Percentiles rank a stretch among this genome's conserved stretches.
Conservation (phyloP, 305 asterid species). For the Coffea humblotiana region DNA sequence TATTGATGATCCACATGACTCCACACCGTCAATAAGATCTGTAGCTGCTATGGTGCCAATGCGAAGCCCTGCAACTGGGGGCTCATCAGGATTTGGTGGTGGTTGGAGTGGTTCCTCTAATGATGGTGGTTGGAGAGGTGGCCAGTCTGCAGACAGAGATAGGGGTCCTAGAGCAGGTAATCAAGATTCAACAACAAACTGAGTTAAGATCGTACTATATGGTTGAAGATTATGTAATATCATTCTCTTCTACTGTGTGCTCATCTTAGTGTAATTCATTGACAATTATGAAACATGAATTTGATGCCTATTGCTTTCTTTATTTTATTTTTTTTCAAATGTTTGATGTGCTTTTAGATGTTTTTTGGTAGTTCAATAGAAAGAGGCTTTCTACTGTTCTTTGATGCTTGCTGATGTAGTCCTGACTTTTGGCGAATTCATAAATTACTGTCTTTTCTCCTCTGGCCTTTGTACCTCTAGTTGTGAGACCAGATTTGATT, state of each 20-base stretch:
- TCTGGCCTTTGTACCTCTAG: neutral
- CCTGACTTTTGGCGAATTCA: neutral
- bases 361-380: neutral
- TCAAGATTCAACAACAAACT: neutral
- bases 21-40: conserved; percentile 71
- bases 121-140: conserved; percentile 73
- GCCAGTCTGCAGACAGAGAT: conserved; percentile 60
- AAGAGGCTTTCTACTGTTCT: neutral
- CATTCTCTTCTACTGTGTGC: neutral
- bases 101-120: conserved; percentile 77
- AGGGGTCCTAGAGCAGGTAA: conserved; percentile 67
- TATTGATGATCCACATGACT: conserved; percentile 77
- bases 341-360: neutral
- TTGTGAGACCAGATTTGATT: neutral
- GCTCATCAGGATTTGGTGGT: conserved; percentile 65
- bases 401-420: neutral
- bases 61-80: conserved; percentile 81
- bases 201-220: neutral
- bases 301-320: neutral
- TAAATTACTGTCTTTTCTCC: neutral
- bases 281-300: neutral
- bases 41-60: conserved; percentile 93
- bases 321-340: neutral
- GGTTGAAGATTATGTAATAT: too few species aligned
- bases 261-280: too few species aligned